Evolutionary conservation across 805 yeast species (phyloP), one percentile per base, ranked within the genome.

Genomic region (Starmerella cellae): DNA sequence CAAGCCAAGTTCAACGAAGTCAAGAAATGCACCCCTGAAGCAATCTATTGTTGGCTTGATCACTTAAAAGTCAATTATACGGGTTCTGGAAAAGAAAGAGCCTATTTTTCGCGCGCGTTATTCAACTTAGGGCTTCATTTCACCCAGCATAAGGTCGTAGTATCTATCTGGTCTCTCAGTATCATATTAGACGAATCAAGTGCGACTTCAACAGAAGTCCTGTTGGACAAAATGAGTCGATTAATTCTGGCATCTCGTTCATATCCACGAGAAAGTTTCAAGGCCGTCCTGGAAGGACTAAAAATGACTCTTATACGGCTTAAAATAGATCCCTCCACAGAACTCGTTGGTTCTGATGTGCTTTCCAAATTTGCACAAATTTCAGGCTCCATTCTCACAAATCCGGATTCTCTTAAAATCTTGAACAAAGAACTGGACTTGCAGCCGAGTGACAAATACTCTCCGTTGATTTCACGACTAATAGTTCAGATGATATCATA

Each of bases 141-240:
- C 20, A 32, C 22, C 11, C 6, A n/a, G 17, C 13, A 14, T 5
- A 23, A 36, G 2, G 39, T 39, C 4, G 23, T 28, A 2, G 37
- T 46, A 10, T 30, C 16, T 2, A 23, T 46, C 11, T 39, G 41
- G 41, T 31, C 43, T 2, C 30, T 34, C 2, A 44, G 48, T 2
- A 9, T 43, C 2, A 30, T 37, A 21, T 9, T 46, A 8, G 49
- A 46, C 24, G n/a, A 10, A 8, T 27, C 26, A 17, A 9, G 16
- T 3, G n/a, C 2, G 6, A 48, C 49, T 5, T 22, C 43, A 3
- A 17, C 36, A 3, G 17, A 24, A 14, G n/a, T 46, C 16, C n/a
- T n/a, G n/a, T 26, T 22, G 9, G 26, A 29, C 4, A 46, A 46
- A 23, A 14, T 39, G 10, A 19, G 33, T 36, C 31, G 47, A 10